Percentiles rank a stretch among this genome's conserved stretches.
phyloP scores from a whole-genome alignment of 192 early-diverging fungal species.

The Rhizophagus sp. region DNA sequence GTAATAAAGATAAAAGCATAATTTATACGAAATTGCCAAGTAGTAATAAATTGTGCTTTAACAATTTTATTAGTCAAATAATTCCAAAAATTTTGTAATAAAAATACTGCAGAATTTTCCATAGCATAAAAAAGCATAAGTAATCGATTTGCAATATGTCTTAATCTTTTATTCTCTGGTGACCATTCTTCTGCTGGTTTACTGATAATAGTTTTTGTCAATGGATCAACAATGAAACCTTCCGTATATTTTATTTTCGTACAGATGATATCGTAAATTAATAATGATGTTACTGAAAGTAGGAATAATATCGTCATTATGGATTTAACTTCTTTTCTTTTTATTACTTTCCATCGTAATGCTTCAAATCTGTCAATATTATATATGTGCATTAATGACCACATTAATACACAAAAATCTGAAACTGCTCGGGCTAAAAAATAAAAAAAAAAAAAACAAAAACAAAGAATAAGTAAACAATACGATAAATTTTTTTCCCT shows the following conservation, averaged over 20 bases:
- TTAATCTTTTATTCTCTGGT: background rate
- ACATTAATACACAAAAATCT: background rate
- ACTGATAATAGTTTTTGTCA: background rate
- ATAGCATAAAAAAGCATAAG: conserved; percentile 5
- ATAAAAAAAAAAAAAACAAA: background rate
- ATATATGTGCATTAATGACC: background rate
- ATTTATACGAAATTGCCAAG: background rate
- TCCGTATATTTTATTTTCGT: background rate
- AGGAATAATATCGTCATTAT: background rate
- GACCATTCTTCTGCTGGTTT: background rate
- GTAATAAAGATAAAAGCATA: background rate
- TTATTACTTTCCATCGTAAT: background rate
- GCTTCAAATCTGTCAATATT: background rate
- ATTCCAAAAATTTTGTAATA: conserved; percentile 17
- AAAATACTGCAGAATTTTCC: background rate
- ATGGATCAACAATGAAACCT: background rate
- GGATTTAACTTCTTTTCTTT: background rate
- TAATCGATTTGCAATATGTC: background rate
- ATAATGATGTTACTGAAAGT: background rate
- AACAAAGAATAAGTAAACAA: background rate
- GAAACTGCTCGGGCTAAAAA: background rate
- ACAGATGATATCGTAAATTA: background rate
- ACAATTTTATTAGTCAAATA: background rate
- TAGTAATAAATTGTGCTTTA: background rate
- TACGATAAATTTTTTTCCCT: background rate